Conservation (phyloP, 176 grass and related monocot genomes). For the Melocanna baccifera region DNA sequence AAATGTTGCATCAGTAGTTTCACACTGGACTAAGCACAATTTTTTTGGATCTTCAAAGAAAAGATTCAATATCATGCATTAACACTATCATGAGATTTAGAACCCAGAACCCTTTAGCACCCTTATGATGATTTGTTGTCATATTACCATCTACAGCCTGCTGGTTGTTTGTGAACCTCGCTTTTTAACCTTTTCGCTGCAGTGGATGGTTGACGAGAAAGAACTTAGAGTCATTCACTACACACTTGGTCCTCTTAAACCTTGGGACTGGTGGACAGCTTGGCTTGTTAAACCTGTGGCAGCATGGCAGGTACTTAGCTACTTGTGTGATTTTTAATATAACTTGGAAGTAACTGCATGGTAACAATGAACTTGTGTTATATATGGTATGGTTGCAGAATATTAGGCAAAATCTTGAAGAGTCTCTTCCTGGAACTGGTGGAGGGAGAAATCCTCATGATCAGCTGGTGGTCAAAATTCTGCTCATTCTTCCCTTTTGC, state of each 20-base stretch:
- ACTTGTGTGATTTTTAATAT: conserved; percentile 17
- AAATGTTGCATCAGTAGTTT: neutral
- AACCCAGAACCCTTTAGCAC: neutral
- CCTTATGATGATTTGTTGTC: neutral
- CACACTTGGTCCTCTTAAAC: conserved; percentile 87
- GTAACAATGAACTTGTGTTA: conserved; percentile 22
- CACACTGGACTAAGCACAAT: neutral
- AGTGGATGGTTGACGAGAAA: conserved; percentile 99
- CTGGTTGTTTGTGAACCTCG: conserved; percentile 10
- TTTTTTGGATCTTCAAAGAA: neutral
- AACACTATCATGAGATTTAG: conserved; percentile 10
- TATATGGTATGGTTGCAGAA: conserved; percentile 48
- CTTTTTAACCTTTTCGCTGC: conserved; percentile 28
- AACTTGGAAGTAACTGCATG: conserved; percentile 5
- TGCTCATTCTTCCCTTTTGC: conserved; percentile 72
- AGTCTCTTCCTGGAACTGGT: conserved; percentile 86
- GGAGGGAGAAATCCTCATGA: conserved; percentile 67
- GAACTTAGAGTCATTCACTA: conserved; percentile 94
- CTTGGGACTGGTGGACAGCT: conserved; percentile 97
- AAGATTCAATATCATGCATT: neutral
- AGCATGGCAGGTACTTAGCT: conserved; percentile 77
- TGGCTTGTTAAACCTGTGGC: conserved; percentile 97
- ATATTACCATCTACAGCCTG: neutral
- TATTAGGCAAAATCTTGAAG: conserved; percentile 68
- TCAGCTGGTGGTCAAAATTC: conserved; percentile 58